A percentile compares a stretch with the other conserved stretches of the same genome.
Evolutionary conservation across 2,329 filamentous ascomycete species (phyloP).

Genomic region (Paracoccidioides lutzii): DNA sequence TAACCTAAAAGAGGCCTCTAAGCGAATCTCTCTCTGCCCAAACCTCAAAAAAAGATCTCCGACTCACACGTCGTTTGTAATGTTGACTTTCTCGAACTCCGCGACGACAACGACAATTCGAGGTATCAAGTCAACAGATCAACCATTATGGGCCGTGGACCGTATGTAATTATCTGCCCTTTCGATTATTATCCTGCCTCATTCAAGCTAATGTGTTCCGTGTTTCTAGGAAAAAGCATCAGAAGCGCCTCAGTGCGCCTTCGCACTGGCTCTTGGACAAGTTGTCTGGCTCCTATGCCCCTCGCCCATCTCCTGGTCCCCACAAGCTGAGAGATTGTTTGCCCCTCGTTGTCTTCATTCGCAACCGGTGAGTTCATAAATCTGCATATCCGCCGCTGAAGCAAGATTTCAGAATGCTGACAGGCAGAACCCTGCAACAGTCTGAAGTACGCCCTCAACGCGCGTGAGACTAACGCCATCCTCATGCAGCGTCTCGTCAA

Average conservation of each 20-base stretch:
- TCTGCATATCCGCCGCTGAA: not conserved
- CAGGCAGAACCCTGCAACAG: slow-evolving; percentile 41
- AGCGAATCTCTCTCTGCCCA: not conserved
- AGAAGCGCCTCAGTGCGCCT: slow-evolving; percentile 98
- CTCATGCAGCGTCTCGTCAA: slow-evolving; percentile 99
- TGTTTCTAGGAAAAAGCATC: slow-evolving; percentile 79
- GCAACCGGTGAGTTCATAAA: slow-evolving; percentile 44
- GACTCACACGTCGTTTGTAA: not conserved
- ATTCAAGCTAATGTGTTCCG: slow-evolving; percentile 4
- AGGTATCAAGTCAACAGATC: slow-evolving; percentile 16
- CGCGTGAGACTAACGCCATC: slow-evolving; percentile 93
- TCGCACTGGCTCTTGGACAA: slow-evolving; percentile 99
- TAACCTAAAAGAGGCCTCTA: not conserved
- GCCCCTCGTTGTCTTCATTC: slow-evolving; percentile 96
- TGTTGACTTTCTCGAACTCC: slow-evolving; percentile 1
- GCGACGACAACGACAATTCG: slow-evolving; percentile 11
- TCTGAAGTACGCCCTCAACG: slow-evolving; percentile 99
- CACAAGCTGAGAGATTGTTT: slow-evolving; percentile 99
- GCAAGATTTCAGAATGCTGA: slow-evolving; percentile 8
- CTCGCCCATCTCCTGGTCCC: slow-evolving; percentile 66
- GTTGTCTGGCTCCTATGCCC: slow-evolving; percentile 76
- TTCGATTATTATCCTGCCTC: not conserved
- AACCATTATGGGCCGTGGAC: slow-evolving; percentile 44
- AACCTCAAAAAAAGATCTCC: not conserved
- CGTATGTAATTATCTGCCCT: slow-evolving; percentile 35